Percentiles rank a stretch among this genome's conserved stretches.
Conservation (phyloP, 306 rosid species). For the Fagus crenata region DNA sequence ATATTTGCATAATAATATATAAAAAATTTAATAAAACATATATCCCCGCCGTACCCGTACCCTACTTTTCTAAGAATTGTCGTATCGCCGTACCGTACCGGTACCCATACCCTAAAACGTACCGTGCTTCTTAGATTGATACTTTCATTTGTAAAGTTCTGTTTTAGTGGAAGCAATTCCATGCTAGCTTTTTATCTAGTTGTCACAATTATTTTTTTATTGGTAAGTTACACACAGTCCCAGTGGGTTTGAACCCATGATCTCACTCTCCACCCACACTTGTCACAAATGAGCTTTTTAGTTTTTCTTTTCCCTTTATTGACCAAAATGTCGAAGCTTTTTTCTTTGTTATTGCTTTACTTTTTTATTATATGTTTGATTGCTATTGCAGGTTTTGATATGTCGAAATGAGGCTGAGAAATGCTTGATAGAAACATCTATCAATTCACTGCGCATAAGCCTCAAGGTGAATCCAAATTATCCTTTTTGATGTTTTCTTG, state of each 20-base stretch:
- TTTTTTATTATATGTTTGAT: slow-evolving; percentile 7
- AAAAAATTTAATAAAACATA: too few relatives aligned
- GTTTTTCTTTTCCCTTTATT: neutral
- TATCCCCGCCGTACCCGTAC: too few relatives aligned
- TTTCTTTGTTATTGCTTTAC: neutral
- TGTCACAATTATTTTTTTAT: too few relatives aligned
- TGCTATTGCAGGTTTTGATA: slow-evolving; percentile 74
- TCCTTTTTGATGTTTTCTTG: slow-evolving; percentile 4
- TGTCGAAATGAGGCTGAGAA: slow-evolving; percentile 96
- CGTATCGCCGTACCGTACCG: too few relatives aligned
- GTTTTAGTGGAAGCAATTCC: neutral
- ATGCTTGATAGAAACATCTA: slow-evolving; percentile 92
- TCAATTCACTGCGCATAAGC: slow-evolving; percentile 90
- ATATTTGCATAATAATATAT: too few relatives aligned
- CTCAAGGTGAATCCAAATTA: slow-evolving; percentile 66
- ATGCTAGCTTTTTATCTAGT: too few relatives aligned
- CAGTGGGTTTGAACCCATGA: too few relatives aligned
- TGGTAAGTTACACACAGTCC: too few relatives aligned
- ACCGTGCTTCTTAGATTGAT: neutral
- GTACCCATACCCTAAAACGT: too few relatives aligned
- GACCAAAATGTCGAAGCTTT: neutral
- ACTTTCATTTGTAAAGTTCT: neutral
- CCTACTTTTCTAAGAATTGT: too few relatives aligned
- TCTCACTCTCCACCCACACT: too few relatives aligned
- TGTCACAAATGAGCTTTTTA: neutral